phyloP scores from a whole-genome alignment of 179 eudicot species.

The Spergularia azorica region DNA sequence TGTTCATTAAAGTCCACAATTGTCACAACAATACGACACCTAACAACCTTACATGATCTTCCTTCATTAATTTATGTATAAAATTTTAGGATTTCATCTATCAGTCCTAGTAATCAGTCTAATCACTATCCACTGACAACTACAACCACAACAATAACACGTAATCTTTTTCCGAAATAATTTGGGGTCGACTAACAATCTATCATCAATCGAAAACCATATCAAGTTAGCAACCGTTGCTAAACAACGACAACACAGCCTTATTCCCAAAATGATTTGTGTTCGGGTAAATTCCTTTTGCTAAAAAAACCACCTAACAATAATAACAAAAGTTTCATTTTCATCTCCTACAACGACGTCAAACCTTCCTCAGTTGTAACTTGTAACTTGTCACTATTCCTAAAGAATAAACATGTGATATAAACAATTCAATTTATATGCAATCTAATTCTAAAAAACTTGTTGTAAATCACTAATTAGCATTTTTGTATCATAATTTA shows the following conservation, averaged over 20 bases:
- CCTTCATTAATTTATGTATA: background rate
- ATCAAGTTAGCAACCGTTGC: too few relatives aligned
- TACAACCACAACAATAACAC: background rate
- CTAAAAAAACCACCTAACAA: background rate
- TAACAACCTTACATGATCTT: slow-evolving; percentile 6
- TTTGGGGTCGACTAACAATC: too few relatives aligned
- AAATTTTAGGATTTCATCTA: background rate
- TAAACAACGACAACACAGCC: too few relatives aligned
- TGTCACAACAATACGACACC: background rate
- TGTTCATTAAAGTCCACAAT: background rate
- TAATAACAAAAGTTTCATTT: background rate
- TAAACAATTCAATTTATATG: too few relatives aligned
- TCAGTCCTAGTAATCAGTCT: background rate
- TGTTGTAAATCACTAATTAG: too few relatives aligned
- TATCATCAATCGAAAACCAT: too few relatives aligned
- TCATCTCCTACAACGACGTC: background rate
- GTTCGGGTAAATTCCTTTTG: background rate
- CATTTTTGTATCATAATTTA: too few relatives aligned
- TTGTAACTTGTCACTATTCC: background rate
- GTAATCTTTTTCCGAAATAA: too few relatives aligned
- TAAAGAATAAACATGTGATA: too few relatives aligned
- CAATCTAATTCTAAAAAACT: too few relatives aligned
- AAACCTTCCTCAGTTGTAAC: too few relatives aligned
- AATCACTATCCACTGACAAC: background rate
- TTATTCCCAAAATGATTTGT: background rate